Evolutionary conservation across 2,329 filamentous ascomycete genomes (phyloP), one percentile per base, ranked within the genome.

Genomic region (Beauveria caledonica): DNA sequence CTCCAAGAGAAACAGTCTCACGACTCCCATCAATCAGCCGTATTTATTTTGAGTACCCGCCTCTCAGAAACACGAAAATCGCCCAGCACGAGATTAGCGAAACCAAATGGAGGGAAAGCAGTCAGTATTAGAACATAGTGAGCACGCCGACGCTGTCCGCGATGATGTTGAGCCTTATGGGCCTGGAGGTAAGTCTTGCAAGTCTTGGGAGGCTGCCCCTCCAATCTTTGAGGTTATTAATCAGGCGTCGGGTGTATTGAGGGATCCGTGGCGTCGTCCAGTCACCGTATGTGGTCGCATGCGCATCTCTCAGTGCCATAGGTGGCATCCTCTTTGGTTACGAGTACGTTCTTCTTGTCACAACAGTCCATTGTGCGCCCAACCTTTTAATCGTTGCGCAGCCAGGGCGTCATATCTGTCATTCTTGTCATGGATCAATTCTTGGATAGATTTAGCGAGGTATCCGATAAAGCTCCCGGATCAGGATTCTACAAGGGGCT

Each of bases 361-460:
- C 15, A 17, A 42, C n/a, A n/a, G 17, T 42, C 40, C 40, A 19
- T 42, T 42, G 6, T n/a, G 40, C 40, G n/a, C 17, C 17, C 40
- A 42, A 2, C 17, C 40, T 42, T n/a, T 0, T 42, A 42, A 42
- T 42, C 15, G 17, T 62, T 50, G 13, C 19, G 19, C 17, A 67
- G 66, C 36, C 75, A 77, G 29, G 76, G 76, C 9, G 74, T 77
- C 50, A 72, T 78, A 8, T 73, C 69, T 9, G 66, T 74, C 13
- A 74, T 70, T 10, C 64, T 74, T n/a, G 68, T 71, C 45, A 72
- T 76, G 72, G 65, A 68, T n/a, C 57, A 69, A 44, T 74, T 74
- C 52, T 65, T 69, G 40, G 62, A 67, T 11, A 65, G 67, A 0
- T 75, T 75, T 61, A 66, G 68, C 3, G 65, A 73, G 29, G 71